A percentile compares a stretch with the other conserved stretches of the same genome.
Conservation (phyloP, 1,139 yeast species). For the Diutina neorugosa region DNA sequence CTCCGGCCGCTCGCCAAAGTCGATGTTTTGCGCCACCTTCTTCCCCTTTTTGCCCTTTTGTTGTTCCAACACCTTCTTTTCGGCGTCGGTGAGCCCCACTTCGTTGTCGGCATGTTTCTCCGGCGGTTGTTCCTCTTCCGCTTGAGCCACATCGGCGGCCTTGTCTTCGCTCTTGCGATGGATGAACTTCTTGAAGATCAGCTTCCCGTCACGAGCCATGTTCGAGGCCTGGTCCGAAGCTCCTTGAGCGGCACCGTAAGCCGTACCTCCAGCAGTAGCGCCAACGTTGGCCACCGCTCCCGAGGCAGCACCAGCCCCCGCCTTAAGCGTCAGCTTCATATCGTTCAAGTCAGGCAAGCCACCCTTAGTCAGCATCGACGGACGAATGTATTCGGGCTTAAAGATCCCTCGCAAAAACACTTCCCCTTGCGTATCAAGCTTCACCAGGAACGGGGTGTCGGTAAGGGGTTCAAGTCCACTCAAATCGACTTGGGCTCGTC, state of each 20-base stretch:
- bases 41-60: background rate
- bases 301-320: slow-evolving; percentile 31
- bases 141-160: slow-evolving; percentile 20
- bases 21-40: slow-evolving; percentile 11
- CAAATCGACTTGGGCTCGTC: slow-evolving; percentile 38
- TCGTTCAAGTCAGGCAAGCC: slow-evolving; percentile 31
- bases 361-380: slow-evolving; percentile 30
- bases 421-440: slow-evolving; percentile 50
- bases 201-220: background rate
- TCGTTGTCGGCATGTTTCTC: slow-evolving; percentile 1
- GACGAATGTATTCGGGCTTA: slow-evolving; percentile 57
- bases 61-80: background rate
- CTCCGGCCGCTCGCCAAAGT: slow-evolving; percentile 8
- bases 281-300: slow-evolving; percentile 23
- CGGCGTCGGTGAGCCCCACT: slow-evolving; percentile 5
- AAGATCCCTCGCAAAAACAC: slow-evolving; percentile 42
- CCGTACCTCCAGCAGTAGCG: slow-evolving; percentile 14
- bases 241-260: background rate
- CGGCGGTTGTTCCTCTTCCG: slow-evolving; percentile 11
- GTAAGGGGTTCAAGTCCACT: slow-evolving; percentile 33
- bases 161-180: slow-evolving; percentile 20
- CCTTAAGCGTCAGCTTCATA: slow-evolving; percentile 33
- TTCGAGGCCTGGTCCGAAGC: background rate
- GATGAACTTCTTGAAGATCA: slow-evolving; percentile 1
- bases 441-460: slow-evolving; percentile 32